phyloP scores from a whole-genome alignment of 2,329 filamentous ascomycete species.

The Colletotrichum musae region DNA sequence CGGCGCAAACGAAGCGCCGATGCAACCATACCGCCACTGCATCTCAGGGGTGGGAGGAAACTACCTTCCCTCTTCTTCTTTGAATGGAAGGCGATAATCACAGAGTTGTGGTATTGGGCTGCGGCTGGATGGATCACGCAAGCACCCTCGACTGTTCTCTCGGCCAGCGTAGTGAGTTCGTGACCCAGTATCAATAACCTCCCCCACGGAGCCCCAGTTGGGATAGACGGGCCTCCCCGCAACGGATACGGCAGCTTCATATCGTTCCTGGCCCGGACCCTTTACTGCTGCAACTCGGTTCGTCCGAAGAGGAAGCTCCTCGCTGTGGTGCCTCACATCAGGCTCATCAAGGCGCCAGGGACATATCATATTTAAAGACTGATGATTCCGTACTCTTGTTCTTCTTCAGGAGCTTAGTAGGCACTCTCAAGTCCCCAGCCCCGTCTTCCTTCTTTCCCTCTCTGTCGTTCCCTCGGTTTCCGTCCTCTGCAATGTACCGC shows the following conservation, averaged over 20 bases:
- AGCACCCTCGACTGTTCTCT: conserved; percentile 2
- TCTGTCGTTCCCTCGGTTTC: not conserved
- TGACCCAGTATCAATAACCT: conserved; percentile 11
- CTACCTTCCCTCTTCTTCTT: conserved; percentile 37
- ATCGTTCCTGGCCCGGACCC: not conserved
- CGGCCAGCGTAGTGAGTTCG: conserved; percentile 19
- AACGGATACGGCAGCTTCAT: not conserved
- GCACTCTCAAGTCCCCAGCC: conserved; percentile 22
- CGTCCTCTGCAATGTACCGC: conserved; percentile 22
- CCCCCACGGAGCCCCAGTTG: conserved; percentile 8
- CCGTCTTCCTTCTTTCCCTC: conserved; percentile 11
- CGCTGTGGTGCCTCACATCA: not conserved
- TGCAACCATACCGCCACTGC: conserved; percentile 22
- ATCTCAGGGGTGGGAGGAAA: conserved; percentile 14
- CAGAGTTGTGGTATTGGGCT: not conserved
- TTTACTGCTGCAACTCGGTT: conserved; percentile 1
- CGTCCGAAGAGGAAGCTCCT: conserved; percentile 34
- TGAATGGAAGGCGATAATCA: conserved; percentile 17
- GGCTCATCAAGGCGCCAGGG: not conserved
- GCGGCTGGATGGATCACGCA: conserved; percentile 22
- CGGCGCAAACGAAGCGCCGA: conserved; percentile 14
- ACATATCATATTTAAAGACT: conserved; percentile 20
- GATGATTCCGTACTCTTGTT: not conserved
- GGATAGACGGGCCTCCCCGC: not conserved
- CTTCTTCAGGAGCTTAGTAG: conserved; percentile 20